Conservation (phyloP, 2,329 filamentous ascomycete genomes). For the Colletotrichum sp. region DNA sequence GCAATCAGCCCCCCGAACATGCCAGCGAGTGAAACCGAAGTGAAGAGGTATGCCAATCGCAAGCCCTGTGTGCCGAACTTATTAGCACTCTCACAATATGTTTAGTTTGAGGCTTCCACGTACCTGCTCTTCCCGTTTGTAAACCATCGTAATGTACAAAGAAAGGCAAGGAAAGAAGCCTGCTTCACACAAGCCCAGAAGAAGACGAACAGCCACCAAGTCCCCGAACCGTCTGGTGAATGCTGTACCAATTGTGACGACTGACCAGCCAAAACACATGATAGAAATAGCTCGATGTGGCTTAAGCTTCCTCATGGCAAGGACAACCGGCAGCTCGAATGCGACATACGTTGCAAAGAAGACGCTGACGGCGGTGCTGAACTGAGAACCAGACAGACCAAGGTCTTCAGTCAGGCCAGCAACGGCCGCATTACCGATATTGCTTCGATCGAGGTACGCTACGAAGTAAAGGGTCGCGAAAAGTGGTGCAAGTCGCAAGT, state of each 20-base stretch:
- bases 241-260: slow-evolving; percentile 15
- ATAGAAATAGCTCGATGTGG: background rate
- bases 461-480: background rate
- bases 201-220: background rate
- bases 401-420: slow-evolving; percentile 62
- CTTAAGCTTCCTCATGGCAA: background rate
- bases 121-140: slow-evolving; percentile 1
- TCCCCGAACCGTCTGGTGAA: slow-evolving; percentile 1
- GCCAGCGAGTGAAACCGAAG: slow-evolving; percentile 34
- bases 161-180: slow-evolving; percentile 33
- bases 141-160: slow-evolving; percentile 25
- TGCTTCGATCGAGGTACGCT: slow-evolving; percentile 36
- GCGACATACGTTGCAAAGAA: slow-evolving; percentile 68
- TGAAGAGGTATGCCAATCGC: slow-evolving; percentile 34
- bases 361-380: slow-evolving; percentile 60
- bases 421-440: slow-evolving; percentile 63
- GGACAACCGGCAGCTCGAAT: slow-evolving; percentile 59
- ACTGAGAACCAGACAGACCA: slow-evolving; percentile 56
- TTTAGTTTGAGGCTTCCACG: background rate
- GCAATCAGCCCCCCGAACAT: slow-evolving; percentile 34
- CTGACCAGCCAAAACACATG: slow-evolving; percentile 9
- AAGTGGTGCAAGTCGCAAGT: background rate
- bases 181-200: slow-evolving; percentile 13
- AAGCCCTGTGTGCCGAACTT: slow-evolving; percentile 11
- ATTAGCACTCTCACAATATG: background rate